A percentile compares a stretch with the other conserved stretches of the same genome.
Conservation (phyloP, 345 rosid genomes). For the Arabidopsis arenosa region DNA sequence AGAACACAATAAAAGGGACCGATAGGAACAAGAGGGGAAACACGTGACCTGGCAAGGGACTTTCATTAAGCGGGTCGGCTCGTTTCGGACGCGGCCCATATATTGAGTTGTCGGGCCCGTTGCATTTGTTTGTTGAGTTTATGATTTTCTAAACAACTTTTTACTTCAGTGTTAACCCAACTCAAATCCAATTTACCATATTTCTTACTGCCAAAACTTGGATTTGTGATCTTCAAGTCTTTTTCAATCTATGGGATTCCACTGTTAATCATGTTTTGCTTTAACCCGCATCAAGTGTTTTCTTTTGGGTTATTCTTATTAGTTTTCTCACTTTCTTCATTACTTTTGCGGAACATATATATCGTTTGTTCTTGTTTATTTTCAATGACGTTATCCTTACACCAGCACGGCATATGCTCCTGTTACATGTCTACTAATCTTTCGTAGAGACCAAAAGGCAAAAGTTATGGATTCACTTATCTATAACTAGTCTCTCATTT, state of each 20-base stretch:
- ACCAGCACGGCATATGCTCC: not conserved
- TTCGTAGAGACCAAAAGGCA: not conserved
- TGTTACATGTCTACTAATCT: not conserved
- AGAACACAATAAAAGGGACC: not conserved
- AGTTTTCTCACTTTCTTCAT: not conserved
- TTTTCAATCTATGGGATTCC: not conserved
- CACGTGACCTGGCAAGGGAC: not conserved
- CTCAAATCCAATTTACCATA: not conserved
- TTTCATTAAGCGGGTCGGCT: not conserved
- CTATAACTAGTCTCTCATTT: not conserved
- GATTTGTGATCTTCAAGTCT: not conserved
- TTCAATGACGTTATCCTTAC: constrained; percentile 9
- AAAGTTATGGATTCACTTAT: not conserved
- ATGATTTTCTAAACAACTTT: not conserved
- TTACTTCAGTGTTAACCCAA: not conserved
- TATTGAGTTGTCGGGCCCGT: not conserved
- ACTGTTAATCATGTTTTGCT: not conserved
- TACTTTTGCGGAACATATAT: not conserved
- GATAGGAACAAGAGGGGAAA: constrained; percentile 3
- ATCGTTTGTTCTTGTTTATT: constrained; percentile 3
- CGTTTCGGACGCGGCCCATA: constrained; percentile 10
- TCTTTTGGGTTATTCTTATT: not conserved
- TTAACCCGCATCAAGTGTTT: not conserved
- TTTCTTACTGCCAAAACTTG: not conserved
- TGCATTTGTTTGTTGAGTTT: not conserved